Evolutionary conservation across 441 rosid genomes (phyloP), one percentile per base, ranked within the genome.

Genomic region (Arabidopsis lyrata): DNA sequence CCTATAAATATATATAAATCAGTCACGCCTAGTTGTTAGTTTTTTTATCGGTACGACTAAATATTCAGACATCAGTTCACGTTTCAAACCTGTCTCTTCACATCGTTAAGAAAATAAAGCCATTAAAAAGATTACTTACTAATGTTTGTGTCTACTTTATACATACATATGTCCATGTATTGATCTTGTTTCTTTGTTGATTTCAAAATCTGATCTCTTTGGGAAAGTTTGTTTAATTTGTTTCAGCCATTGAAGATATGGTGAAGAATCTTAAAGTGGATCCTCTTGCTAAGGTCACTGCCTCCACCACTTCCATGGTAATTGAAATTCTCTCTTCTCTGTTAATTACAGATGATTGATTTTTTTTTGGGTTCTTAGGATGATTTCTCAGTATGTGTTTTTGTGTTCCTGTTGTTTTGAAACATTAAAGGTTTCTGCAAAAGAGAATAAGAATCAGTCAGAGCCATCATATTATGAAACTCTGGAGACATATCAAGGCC

Each of bases 241-340:
- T 77, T 48, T 55, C 79, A 84, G 87, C 74, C 22, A n/a, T 47
- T 45, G 80, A 82, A 78, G 66, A 79, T 60, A 79, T 81, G 83
- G 83, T 67, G 83, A 77, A 73, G 79, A 79, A 66, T 63, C 80
- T 76, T 50, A 76, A 76, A 63, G 78, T 79, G 6, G 84, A 86
- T 69, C 63, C 79, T 80, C 74, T 66, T 74, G 24, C 65, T 47
- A 69, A 70, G 22, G 74, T 76, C 74, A 14, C 68, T 44, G 35
- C 66, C 60, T 72, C 87, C 13, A 18, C 74, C 12, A 74, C 68
- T 72, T 85, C 80, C 63, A 72, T 72, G 81, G 77, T 77, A 60
- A 59, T 39, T 42, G 5, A 16, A 22, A 16, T 18, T 63, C 6
- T 53, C 15, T 61, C 20, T 29, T 61, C 47, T 42, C 42, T 48